Evolutionary conservation across 2,329 filamentous ascomycete species (phyloP).

Genomic region (Corinectria fuckeliana): DNA sequence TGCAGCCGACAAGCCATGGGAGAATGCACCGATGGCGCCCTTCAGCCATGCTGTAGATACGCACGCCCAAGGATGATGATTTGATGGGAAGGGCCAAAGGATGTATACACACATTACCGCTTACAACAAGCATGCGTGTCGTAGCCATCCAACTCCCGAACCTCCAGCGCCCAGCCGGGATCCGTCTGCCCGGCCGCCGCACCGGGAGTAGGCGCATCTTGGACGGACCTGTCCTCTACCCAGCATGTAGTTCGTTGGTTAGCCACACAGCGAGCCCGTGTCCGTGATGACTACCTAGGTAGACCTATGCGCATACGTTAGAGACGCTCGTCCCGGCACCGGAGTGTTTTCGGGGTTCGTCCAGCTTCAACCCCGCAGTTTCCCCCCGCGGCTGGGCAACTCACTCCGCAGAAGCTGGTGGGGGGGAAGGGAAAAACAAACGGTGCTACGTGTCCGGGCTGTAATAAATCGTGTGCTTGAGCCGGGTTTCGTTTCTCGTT

Average conservation of each 20-base stretch:
- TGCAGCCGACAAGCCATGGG: conserved; percentile 12
- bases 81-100: neutral
- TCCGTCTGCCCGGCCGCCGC: conserved; percentile 29
- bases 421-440: neutral
- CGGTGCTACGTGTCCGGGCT: too few relatives aligned
- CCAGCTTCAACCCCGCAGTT: neutral
- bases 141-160: neutral
- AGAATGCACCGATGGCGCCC: conserved; percentile 3
- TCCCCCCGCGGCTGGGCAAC: conserved; percentile 3
- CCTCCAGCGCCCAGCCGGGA: conserved; percentile 8
- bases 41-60: neutral
- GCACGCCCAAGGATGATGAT: neutral
- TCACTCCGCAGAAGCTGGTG: neutral
- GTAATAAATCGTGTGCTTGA: too few relatives aligned
- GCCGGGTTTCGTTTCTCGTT: too few relatives aligned
- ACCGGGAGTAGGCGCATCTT: neutral
- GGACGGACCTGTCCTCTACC: too few relatives aligned
- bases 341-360: conserved; percentile 12
- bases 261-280: neutral
- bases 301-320: too few relatives aligned
- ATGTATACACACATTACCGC: too few relatives aligned
- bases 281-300: neutral
- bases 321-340: neutral
- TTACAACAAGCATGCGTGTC: neutral
- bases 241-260: too few relatives aligned